Evolutionary conservation across 371 early-diverging fungal genomes (phyloP).

Genomic region (Entomophthora muscae): DNA sequence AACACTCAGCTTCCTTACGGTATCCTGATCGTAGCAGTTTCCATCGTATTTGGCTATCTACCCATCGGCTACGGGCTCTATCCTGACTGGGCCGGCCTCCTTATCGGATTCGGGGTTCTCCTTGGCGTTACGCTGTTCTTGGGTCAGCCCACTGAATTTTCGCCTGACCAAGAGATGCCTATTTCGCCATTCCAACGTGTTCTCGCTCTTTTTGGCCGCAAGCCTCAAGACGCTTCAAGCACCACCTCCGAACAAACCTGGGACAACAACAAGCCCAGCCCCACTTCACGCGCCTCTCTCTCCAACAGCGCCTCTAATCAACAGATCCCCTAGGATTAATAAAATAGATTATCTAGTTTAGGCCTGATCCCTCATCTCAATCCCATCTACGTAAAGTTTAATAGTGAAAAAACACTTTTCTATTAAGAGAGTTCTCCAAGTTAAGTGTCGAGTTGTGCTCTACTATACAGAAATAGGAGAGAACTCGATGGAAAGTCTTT

Average conservation of each 20-base stretch:
- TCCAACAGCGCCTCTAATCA: too few species aligned
- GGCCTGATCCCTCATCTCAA: too few species aligned
- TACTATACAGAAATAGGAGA: too few species aligned
- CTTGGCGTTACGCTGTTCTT: neutral
- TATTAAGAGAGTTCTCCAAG: too few species aligned
- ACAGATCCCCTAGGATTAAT: too few species aligned
- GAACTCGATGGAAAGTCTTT: too few species aligned
- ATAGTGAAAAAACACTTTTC: too few species aligned
- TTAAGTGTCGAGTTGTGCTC: too few species aligned
- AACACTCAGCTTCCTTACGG: constrained; percentile 10
- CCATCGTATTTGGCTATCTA: constrained; percentile 7
- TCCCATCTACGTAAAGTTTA: too few species aligned
- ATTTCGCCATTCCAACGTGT: neutral
- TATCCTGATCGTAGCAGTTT: neutral
- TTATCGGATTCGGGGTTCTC: neutral
- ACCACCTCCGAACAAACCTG: neutral
- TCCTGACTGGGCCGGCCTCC: constrained; percentile 8
- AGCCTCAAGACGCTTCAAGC: neutral
- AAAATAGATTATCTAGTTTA: too few species aligned
- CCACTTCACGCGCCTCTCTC: neutral
- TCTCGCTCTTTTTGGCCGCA: neutral
- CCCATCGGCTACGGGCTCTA: constrained; percentile 6
- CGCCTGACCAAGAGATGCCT: neutral
- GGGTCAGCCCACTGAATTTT: neutral
- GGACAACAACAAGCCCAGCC: neutral